Base-by-base conservation (phyloP, 805 yeast genomes). In the Yamadazyma olivae region DNA sequence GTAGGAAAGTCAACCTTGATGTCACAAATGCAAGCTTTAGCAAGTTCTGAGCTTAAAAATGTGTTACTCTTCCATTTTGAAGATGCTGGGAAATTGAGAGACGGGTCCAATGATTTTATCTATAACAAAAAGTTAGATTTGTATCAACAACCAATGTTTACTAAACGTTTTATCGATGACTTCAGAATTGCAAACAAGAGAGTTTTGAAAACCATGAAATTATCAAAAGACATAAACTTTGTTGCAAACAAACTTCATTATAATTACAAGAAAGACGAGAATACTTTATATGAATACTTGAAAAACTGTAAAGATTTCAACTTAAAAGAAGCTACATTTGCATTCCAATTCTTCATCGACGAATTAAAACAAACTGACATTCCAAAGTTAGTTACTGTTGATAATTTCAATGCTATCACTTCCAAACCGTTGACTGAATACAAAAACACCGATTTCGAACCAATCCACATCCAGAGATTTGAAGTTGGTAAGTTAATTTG, bases 81-180 rank as follows among this genome's bases (percentile, higher is more conserved):
- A 19, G 64, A 77, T 42, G 79, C 88, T 1, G 74, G 70, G 25
- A 59, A 65, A 20, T 67, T 86, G 16, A 65, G 79, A n/a, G 78
- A 84, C 46, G 97, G 96, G 35, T 65, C 84, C 17, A 71, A 67
- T 36, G 95, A 85, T 57, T 85, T 79, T 51, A 68, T 74, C 41
- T 74, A 57, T 44, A 83, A 81, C 57, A 58, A 64, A 18, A 60
- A 61, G 28, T 53, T 73, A 19, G 56, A 61, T 16, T 47, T 66
- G 27, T 83, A 79, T 56, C 83, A 77, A 33, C 96, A 89, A 61
- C 95, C 91, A 40, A 83, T 83, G 91, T 75, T 69, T 52, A 62
- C 83, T 33, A 77, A 78, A 51, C 70, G 72, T 32, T 70, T 86
- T 55, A 53, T 86, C 41, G 64, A 67, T 42, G 78, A 77, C 45